Conservation (phyloP, 2,329 filamentous ascomycete species). For the Exophiala sideris region DNA sequence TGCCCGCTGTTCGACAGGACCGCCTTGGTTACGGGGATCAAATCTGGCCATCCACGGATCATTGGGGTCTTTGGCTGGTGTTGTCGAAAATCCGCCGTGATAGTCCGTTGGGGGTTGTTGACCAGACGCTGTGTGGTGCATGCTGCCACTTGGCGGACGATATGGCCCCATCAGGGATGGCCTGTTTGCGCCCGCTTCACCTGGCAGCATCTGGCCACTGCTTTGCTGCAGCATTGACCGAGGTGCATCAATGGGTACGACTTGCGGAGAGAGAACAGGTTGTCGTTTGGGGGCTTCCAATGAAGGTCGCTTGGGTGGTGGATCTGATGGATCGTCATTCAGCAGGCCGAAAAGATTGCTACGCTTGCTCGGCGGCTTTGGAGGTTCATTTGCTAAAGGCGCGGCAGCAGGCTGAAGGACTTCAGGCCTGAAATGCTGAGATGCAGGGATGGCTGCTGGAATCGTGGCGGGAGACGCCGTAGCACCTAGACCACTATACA, state of each 20-base stretch:
- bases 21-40: slow-evolving; percentile 23
- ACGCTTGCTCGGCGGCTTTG: slow-evolving; percentile 41
- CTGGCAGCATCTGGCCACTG: slow-evolving; percentile 7
- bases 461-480: slow-evolving; percentile 12
- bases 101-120: slow-evolving; percentile 13
- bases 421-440: slow-evolving; percentile 18
- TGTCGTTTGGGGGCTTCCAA: slow-evolving; percentile 32
- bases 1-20: slow-evolving; percentile 16
- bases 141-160: slow-evolving; percentile 2
- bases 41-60: slow-evolving; percentile 28
- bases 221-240: slow-evolving; percentile 8
- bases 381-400: slow-evolving; percentile 19
- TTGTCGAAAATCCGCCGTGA: slow-evolving; percentile 10
- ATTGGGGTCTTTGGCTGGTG: slow-evolving; percentile 14
- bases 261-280: slow-evolving; percentile 24
- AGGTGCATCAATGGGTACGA: slow-evolving; percentile 1
- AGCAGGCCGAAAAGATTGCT: slow-evolving; percentile 50
- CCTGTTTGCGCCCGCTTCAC: slow-evolving; percentile 9
- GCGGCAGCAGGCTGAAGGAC: slow-evolving; percentile 13
- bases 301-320: slow-evolving; percentile 45
- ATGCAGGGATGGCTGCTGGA: slow-evolving; percentile 5
- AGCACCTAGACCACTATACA: slow-evolving; percentile 8
- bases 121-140: slow-evolving; percentile 7
- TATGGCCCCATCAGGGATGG: slow-evolving; percentile 9
- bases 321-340: slow-evolving; percentile 48